These are phyloP conservation scores for Pyrenopolyporus hunteri DNA, from an alignment of 495 filamentous ascomycete species.

Conservation along the genomic window DNA sequence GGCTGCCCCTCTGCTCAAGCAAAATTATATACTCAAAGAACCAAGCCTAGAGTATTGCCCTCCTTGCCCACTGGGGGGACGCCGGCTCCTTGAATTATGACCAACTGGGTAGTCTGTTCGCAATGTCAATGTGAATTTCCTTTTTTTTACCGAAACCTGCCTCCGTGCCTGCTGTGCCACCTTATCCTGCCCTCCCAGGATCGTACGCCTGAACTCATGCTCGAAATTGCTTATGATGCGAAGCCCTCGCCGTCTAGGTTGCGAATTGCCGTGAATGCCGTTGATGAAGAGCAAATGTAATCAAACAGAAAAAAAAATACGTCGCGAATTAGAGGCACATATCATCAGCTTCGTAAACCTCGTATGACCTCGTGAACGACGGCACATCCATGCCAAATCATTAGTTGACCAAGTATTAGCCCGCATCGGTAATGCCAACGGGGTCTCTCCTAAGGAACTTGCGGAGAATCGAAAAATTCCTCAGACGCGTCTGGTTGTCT, in stretches of 20 bases:
- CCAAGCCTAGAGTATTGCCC: constrained; percentile 8
- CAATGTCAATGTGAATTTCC: constrained; percentile 26
- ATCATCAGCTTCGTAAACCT: constrained; percentile 22
- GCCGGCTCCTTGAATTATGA: constrained; percentile 24
- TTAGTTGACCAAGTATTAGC: constrained; percentile 14
- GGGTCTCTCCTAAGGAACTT: neutral
- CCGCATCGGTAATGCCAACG: constrained; percentile 3
- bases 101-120: constrained; percentile 14
- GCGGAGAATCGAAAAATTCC: constrained; percentile 26
- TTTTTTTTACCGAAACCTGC: constrained; percentile 13
- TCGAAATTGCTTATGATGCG: constrained; percentile 27
- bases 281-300: constrained; percentile 14
- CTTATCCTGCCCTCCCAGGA: constrained; percentile 21
- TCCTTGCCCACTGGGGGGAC: neutral
- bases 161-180: constrained; percentile 17
- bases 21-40: constrained; percentile 39
- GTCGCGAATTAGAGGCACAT: constrained; percentile 17
- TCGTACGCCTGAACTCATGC: constrained; percentile 38
- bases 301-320: constrained; percentile 10
- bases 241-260: constrained; percentile 11
- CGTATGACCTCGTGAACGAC: constrained; percentile 24
- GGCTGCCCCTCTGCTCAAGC: neutral
- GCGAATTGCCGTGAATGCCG: constrained; percentile 36
- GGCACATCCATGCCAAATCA: constrained; percentile 26
- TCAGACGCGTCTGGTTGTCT: too few species aligned